phyloP scores from a whole-genome alignment of 2,329 filamentous ascomycete species.

The Colletotrichum higginsianum region DNA sequence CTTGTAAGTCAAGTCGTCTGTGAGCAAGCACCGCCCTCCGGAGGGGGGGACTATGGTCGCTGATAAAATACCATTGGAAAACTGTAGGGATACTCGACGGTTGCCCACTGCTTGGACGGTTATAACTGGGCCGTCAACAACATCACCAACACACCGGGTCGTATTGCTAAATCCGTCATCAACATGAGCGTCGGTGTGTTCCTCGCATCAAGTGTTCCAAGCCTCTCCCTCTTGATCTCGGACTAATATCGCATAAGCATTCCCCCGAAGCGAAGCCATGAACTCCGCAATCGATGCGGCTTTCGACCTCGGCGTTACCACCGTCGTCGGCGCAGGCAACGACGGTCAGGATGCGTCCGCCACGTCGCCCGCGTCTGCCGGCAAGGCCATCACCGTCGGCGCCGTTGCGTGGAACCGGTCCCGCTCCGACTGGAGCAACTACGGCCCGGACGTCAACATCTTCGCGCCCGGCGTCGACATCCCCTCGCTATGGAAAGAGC shows the following conservation, averaged over 20 bases:
- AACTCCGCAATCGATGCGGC: slow-evolving; percentile 56
- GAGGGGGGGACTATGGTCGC: background rate
- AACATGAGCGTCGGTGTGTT: slow-evolving; percentile 55
- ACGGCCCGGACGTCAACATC: slow-evolving; percentile 47
- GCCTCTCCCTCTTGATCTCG: background rate
- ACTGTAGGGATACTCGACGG: background rate
- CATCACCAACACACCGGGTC: slow-evolving; percentile 47
- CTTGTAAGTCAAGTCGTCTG: slow-evolving; percentile 35
- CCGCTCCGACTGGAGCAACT: slow-evolving; percentile 66
- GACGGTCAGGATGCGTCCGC: slow-evolving; percentile 47
- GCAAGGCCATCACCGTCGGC: slow-evolving; percentile 67
- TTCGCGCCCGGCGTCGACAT: slow-evolving; percentile 48
- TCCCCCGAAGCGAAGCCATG: no score
- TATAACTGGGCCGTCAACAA: slow-evolving; percentile 55
- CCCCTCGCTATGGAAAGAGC: slow-evolving; percentile 59
- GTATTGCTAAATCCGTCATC: slow-evolving; percentile 54
- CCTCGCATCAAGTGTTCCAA: slow-evolving; percentile 45
- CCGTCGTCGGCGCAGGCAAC: slow-evolving; percentile 71
- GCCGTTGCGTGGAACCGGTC: slow-evolving; percentile 59
- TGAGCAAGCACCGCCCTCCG: background rate
- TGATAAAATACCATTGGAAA: slow-evolving; percentile 9
- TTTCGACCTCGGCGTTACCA: slow-evolving; percentile 62
- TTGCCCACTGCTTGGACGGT: slow-evolving; percentile 49
- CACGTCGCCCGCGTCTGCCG: slow-evolving; percentile 64
- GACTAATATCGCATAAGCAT: no score